Evolutionary conservation across 352 stramenopile genomes (phyloP).

Genomic region (Globisporangium mamillatum): DNA sequence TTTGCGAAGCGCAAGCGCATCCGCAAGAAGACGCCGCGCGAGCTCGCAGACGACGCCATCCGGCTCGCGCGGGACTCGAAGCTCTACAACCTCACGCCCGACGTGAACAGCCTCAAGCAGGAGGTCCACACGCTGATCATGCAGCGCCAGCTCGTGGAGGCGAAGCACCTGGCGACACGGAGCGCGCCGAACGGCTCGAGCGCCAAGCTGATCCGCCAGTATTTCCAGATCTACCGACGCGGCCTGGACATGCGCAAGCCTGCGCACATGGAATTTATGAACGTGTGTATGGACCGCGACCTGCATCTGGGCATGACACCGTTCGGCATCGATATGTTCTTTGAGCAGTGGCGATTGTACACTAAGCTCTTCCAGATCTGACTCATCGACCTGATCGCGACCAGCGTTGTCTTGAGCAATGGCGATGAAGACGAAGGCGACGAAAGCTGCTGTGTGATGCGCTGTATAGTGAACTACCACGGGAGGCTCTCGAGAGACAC

Average conservation of each 20-base stretch:
- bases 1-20: slow-evolving; percentile 11
- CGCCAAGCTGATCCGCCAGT: slow-evolving; percentile 12
- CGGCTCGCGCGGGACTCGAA: slow-evolving; percentile 7
- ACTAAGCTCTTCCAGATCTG: slow-evolving; percentile 20
- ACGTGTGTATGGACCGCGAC: not conserved
- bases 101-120: slow-evolving; percentile 31
- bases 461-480: slow-evolving; percentile 7
- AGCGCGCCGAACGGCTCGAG: slow-evolving; percentile 3
- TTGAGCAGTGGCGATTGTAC: slow-evolving; percentile 26
- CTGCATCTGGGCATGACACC: slow-evolving; percentile 14
- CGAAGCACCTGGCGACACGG: slow-evolving; percentile 4
- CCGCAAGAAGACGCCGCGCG: slow-evolving; percentile 7
- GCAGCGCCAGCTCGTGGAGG: not conserved
- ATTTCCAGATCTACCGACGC: slow-evolving; percentile 18
- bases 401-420: slow-evolving; percentile 1
- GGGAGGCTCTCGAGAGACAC: slow-evolving; percentile 8
- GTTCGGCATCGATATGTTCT: slow-evolving; percentile 18
- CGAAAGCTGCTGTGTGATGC: slow-evolving; percentile 15
- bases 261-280: slow-evolving; percentile 5
- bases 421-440: not conserved
- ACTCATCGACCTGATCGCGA: slow-evolving; percentile 6
- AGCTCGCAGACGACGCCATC: not conserved
- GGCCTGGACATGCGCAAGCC: slow-evolving; percentile 3
- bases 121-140: slow-evolving; percentile 20
- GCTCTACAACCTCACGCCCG: slow-evolving; percentile 30